phyloP scores from a whole-genome alignment of 129 eudicot species.

The Ambrosia trifida region DNA sequence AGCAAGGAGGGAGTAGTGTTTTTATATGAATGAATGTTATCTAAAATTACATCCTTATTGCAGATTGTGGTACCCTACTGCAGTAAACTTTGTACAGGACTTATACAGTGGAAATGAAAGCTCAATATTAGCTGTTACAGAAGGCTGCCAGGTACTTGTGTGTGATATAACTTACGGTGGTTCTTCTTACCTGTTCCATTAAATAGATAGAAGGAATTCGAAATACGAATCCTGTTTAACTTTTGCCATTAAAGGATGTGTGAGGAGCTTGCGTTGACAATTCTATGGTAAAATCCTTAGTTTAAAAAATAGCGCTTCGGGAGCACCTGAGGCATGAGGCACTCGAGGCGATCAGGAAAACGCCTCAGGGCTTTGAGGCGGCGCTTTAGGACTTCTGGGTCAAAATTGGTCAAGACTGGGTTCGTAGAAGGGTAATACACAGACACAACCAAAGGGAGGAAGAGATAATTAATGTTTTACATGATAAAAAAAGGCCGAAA shows the following conservation, averaged over 20 bases:
- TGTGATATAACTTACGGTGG: not conserved
- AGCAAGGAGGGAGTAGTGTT: not conserved
- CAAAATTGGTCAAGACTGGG: too few species aligned
- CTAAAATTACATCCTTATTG: conserved; percentile 28
- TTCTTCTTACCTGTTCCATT: not conserved
- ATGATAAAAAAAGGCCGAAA: too few species aligned
- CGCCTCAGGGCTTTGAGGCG: too few species aligned
- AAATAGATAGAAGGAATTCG: conserved; percentile 3
- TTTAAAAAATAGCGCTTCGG: too few species aligned
- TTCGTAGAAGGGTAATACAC: too few species aligned
- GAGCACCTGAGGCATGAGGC: too few species aligned
- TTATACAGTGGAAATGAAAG: conserved; percentile 45
- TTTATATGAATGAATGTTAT: not conserved
- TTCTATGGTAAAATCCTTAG: not conserved
- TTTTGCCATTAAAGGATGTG: not conserved
- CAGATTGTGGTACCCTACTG: conserved; percentile 86
- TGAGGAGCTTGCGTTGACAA: conserved; percentile 6
- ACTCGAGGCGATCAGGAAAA: too few species aligned
- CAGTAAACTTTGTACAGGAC: conserved; percentile 49
- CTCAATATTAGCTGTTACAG: conserved; percentile 74
- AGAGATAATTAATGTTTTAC: too few species aligned
- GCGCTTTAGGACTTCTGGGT: too few species aligned
- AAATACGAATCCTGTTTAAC: not conserved
- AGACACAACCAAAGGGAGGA: too few species aligned
- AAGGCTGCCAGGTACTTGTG: conserved; percentile 76